A percentile compares a stretch with the other conserved stretches of the same genome.
phyloP scores from a whole-genome alignment of 805 yeast genomes.

The Ogataea polymorpha region DNA sequence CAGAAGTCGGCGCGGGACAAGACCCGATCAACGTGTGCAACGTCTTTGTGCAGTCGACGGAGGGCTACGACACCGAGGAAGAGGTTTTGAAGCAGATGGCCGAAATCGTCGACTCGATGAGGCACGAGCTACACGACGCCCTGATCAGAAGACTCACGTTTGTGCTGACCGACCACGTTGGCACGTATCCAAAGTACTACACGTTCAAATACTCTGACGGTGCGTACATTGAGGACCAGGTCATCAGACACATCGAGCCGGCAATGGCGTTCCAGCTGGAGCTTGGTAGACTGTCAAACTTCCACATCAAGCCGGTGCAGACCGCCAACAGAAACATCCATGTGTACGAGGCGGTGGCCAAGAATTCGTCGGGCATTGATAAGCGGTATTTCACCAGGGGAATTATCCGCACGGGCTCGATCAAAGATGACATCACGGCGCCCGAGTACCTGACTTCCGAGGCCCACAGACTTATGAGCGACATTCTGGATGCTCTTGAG shows the following conservation, averaged over 20 bases:
- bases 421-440: conserved; percentile 88
- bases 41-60: conserved; percentile 69
- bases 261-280: conserved; percentile 97
- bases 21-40: conserved; percentile 77
- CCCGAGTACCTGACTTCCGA: conserved; percentile 94
- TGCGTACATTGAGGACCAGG: conserved; percentile 78
- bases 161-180: conserved; percentile 78
- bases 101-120: conserved; percentile 63
- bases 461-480: conserved; percentile 93
- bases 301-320: conserved; percentile 89
- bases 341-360: conserved; percentile 94
- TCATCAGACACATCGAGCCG: conserved; percentile 97
- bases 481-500: conserved; percentile 91
- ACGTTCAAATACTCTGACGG: conserved; percentile 81
- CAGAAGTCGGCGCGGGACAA: conserved; percentile 47
- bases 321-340: conserved; percentile 97
- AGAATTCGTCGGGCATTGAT: conserved; percentile 83
- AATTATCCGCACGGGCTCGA: conserved; percentile 92
- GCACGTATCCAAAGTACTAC: conserved; percentile 91
- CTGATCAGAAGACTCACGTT: conserved; percentile 91
- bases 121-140: conserved; percentile 65
- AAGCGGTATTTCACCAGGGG: conserved; percentile 97
- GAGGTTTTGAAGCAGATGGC: conserved; percentile 61
- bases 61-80: conserved; percentile 70
- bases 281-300: conserved; percentile 89